Conservation (phyloP, 257 asterid genomes). For the Sherardia arvensis region DNA sequence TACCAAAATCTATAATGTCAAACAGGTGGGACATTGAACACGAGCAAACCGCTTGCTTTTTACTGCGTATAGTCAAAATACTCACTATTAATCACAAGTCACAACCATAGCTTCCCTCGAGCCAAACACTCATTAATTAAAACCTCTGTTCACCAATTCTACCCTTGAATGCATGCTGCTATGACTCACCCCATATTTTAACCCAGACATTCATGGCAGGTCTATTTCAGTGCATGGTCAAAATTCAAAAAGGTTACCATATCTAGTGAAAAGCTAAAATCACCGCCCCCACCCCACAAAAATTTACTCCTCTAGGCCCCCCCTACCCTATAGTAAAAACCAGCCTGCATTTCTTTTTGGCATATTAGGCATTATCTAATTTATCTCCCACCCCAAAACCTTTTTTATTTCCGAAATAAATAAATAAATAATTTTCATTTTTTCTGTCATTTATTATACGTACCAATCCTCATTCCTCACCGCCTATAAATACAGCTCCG, state of each 20-base stretch:
- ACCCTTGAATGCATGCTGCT: neutral
- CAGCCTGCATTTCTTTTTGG: conserved; percentile 49
- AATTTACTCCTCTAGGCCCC: neutral
- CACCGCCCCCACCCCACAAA: conserved; percentile 10
- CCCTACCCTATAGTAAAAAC: neutral
- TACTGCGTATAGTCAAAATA: no score
- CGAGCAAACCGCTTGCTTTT: no score
- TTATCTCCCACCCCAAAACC: conserved; percentile 7
- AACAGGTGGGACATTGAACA: no score
- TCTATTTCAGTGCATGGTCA: conserved; percentile 2
- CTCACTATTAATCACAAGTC: no score
- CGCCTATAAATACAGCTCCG: conserved; percentile 41
- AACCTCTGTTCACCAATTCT: no score
- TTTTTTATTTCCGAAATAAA: neutral
- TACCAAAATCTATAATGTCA: no score
- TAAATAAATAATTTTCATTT: neutral
- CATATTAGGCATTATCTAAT: conserved; percentile 49
- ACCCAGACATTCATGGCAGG: neutral
- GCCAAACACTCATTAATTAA: no score
- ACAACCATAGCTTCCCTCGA: no score
- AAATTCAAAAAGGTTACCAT: conserved; percentile 7
- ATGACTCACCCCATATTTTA: neutral
- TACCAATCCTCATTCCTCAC: conserved; percentile 9
- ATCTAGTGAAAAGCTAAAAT: conserved; percentile 12
- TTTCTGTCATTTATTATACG: conserved; percentile 11